Base-by-base conservation (phyloP, 176 grass and related monocot species). In the Eragrostis curvula region DNA sequence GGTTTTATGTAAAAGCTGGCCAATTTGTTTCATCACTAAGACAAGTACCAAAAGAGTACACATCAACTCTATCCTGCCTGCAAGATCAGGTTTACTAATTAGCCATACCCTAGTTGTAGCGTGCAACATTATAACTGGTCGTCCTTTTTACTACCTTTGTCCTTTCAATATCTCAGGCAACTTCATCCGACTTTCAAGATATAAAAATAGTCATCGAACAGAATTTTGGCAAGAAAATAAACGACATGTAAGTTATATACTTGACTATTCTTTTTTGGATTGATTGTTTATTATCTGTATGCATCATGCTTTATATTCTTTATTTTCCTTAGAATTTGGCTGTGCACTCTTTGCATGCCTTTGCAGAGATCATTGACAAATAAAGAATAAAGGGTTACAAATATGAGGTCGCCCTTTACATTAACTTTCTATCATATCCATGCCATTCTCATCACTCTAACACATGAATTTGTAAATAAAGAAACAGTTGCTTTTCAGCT, bases 1-100 rank as follows among this genome's bases (percentile, higher is more conserved):
- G 96, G 1, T 98, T 98, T 87, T 98, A 98, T 91, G 96, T 98
- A 51, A 98, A 98, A 86, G 96, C 96, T 60, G 96, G 92, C 66
- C 96, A 98, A 72, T 98, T 86, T 89, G 88, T 95, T 86, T 98
- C 96, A 56, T 91, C 90, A 74, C 70, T 95, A 70, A 95, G 90
- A 85, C 96, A 98, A 87, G 88, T 93, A 45, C 92, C 92, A 48
- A 91, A 90, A 75, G 96, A 98, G 73, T 98, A 95, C 78, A 76
- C 89, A 64, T 93, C 96, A 79, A 91, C 85, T 71, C 90, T 98
- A 53, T 98, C 96, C 79, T 82, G 74, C 27, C 84, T 95, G 73
- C 92, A 98, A 87, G 96, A 98, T 76, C 90, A 98, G 92, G 96
- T 95, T 82, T 73, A 45, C 41, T 62, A 52, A 36, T 76, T 81